A percentile compares a stretch with the other conserved stretches of the same genome.
phyloP scores from a whole-genome alignment of 140 eudicot species.

The Erigeron philadelphicus region DNA sequence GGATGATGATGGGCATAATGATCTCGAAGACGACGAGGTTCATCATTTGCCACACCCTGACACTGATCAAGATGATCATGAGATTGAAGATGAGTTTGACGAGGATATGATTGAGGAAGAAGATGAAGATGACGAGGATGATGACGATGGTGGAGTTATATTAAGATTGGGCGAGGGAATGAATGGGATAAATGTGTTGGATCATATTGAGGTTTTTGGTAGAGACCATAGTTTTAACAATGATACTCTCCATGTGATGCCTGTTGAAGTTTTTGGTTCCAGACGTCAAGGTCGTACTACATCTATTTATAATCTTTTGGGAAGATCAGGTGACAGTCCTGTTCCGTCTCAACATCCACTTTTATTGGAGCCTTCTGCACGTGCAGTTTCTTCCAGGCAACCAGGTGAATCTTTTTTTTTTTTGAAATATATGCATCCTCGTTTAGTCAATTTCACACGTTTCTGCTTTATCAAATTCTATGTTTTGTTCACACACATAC shows the following conservation, averaged over 20 bases:
- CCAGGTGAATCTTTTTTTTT: constrained; percentile 41
- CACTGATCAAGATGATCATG: constrained; percentile 86
- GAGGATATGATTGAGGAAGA: constrained; percentile 94
- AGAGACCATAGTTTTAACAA: constrained; percentile 67
- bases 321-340: constrained; percentile 67
- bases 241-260: constrained; percentile 88
- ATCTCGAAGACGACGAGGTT: constrained; percentile 75
- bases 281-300: constrained; percentile 93
- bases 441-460: neutral
- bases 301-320: constrained; percentile 82
- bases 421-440: neutral
- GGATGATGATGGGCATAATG: constrained; percentile 71
- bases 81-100: constrained; percentile 87
- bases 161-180: constrained; percentile 81
- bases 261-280: constrained; percentile 94
- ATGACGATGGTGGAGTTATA: constrained; percentile 81
- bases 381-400: constrained; percentile 49
- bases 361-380: constrained; percentile 64
- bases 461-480: neutral
- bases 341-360: constrained; percentile 80
- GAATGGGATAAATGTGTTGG: constrained; percentile 91
- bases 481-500: neutral
- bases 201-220: constrained; percentile 93
- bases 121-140: constrained; percentile 93
- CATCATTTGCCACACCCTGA: constrained; percentile 81